These are phyloP conservation scores for Adenanthera pavonina DNA, from an alignment of 306 rosid species.

Conservation along the genomic window DNA sequence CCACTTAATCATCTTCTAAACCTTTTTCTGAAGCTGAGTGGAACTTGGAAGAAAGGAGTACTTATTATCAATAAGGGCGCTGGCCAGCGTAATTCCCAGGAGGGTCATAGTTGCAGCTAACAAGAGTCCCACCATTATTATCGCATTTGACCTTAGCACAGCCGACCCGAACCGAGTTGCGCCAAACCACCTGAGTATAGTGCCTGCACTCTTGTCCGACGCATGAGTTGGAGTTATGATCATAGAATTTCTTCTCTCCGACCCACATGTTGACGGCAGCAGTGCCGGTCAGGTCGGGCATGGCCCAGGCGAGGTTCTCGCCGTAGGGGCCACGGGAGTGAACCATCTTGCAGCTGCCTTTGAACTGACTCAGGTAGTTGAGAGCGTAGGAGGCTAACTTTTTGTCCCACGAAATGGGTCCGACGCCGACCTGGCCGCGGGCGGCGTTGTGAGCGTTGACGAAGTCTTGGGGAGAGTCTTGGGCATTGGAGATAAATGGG, in stretches of 20 bases:
- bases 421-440: conserved; percentile 19
- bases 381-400: not conserved
- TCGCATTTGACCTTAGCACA: conserved; percentile 44
- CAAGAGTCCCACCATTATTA: conserved; percentile 5
- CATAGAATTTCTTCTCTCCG: not conserved
- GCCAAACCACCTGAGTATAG: conserved; percentile 56
- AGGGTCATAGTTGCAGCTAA: conserved; percentile 45
- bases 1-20: not conserved
- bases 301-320: conserved; percentile 22
- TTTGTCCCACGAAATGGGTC: not conserved
- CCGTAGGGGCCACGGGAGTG: conserved; percentile 18
- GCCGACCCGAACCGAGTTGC: conserved; percentile 28
- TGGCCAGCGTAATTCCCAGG: conserved; percentile 34
- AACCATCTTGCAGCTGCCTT: not conserved
- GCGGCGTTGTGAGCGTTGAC: conserved; percentile 44
- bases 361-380: not conserved
- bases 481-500: not conserved
- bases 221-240: not conserved
- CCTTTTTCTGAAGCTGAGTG: not conserved
- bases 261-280: conserved; percentile 16
- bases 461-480: conserved; percentile 49
- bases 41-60: not conserved
- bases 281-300: not conserved
- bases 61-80: not conserved
- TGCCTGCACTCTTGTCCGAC: conserved; percentile 36